Evolutionary conservation across 495 filamentous ascomycete species (phyloP), one percentile per base, ranked within the genome.

Genomic region (Penicillium atrosanguineum): DNA sequence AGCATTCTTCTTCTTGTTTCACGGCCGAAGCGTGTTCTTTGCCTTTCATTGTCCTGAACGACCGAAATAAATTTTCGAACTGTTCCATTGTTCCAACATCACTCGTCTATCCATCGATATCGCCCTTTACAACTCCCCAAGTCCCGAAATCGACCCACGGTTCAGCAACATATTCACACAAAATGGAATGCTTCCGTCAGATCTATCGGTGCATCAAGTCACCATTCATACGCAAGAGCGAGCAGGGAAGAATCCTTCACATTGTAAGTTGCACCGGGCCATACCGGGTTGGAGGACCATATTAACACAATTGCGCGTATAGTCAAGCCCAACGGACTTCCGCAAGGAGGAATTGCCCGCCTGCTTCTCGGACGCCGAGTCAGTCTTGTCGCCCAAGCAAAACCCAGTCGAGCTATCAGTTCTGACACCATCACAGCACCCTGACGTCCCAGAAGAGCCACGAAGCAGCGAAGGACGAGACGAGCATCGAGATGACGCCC

Each of bases 261-360:
- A 76, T 76, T 46, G 71, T 76, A 47, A 61, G 73, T 68, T 37
- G 34, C 46, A n/a, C 3, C 31, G 1, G 12, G 11, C 11, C 11
- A 12, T 9, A 12, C 31, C 0, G 12, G 3, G 11, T 34, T 34
- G 31, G 12, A 34, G 31, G 14, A 2, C 11, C 7, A 31, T 28
- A 63, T 34, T 40, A 38, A 46, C 2, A 28, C 37, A 44, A 26
- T 28, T 18, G 41, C 6, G 42, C 21, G 29, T 48, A 34, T 14
- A 78, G 75, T 72, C 73, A 12, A 71, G 65, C 41, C 75, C 75
- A 12, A 78, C 69, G 20, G 66, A 78, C 44, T 78, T 78, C 51
- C 64, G 75, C 38, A 76, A 74, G 56, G 75, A 78, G 64, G 70
- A 76, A 45, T 39, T 70, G 44, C 69, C 73, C 28, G 57, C 69